phyloP scores from a whole-genome alignment of 805 yeast species.

The Cyberlindnera saturnus region DNA sequence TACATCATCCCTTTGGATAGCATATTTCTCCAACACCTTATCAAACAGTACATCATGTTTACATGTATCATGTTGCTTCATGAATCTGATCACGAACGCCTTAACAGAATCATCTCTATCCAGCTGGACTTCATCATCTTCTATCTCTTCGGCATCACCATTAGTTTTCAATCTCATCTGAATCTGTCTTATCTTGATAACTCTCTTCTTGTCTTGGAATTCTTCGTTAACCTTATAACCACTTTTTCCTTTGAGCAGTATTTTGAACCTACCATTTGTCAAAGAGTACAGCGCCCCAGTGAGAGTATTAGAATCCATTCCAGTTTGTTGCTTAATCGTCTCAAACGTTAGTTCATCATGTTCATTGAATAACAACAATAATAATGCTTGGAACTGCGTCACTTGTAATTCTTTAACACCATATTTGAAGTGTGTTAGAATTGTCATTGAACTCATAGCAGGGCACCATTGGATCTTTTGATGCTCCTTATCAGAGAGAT shows the following conservation, averaged over 20 bases:
- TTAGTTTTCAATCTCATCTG: slow-evolving; percentile 14
- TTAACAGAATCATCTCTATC: slow-evolving; percentile 8
- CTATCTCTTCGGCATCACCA: slow-evolving; percentile 9
- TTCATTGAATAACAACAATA: slow-evolving; percentile 17
- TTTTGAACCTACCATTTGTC: slow-evolving; percentile 16
- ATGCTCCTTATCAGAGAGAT: slow-evolving; percentile 6
- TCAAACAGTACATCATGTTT: slow-evolving; percentile 11
- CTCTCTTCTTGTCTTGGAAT: slow-evolving; percentile 12
- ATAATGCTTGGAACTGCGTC: slow-evolving; percentile 14
- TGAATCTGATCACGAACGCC: slow-evolving; percentile 16
- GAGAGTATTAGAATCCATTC: slow-evolving; percentile 12
- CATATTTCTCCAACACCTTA: slow-evolving; percentile 5
- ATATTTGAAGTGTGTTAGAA: slow-evolving; percentile 11
- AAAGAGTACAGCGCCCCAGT: slow-evolving; percentile 19
- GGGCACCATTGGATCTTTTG: slow-evolving; percentile 17
- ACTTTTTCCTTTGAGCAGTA: slow-evolving; percentile 11
- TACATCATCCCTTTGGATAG: slow-evolving; percentile 2
- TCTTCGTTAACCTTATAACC: slow-evolving; percentile 10
- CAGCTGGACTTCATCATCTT: slow-evolving; percentile 1
- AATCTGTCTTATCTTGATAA: slow-evolving; percentile 13
- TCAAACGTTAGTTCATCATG: slow-evolving; percentile 8
- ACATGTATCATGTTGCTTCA: slow-evolving; percentile 12
- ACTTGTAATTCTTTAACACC: slow-evolving; percentile 18
- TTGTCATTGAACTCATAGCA: slow-evolving; percentile 17
- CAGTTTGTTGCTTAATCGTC: slow-evolving; percentile 8